Conservation (phyloP, 805 yeast genomes). For the Candida pini region DNA sequence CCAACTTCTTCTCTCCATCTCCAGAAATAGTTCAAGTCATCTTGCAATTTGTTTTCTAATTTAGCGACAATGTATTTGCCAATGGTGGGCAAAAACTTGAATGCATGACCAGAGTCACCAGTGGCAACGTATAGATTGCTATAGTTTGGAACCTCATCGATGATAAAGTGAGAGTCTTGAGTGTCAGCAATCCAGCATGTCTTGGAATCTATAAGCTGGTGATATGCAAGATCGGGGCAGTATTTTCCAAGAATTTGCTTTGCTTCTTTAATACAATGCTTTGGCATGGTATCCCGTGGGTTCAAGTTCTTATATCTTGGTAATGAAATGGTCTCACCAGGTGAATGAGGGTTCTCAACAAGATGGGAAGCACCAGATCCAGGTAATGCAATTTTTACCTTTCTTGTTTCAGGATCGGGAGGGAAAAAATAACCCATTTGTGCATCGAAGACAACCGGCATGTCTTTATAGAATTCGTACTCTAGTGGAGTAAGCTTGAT, state of each 20-base stretch:
- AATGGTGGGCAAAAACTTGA: conserved; percentile 40
- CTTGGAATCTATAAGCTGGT: conserved; percentile 29
- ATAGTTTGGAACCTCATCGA: conserved; percentile 32
- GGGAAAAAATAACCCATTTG: conserved; percentile 45
- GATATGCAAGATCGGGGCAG: conserved; percentile 36
- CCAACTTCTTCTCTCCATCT: conserved; percentile 24
- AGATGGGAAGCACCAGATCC: conserved; percentile 28
- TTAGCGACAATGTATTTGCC: conserved; percentile 36
- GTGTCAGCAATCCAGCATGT: conserved; percentile 39
- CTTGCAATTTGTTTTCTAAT: conserved; percentile 25
- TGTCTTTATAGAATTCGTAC: conserved; percentile 29
- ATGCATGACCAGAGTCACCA: conserved; percentile 46
- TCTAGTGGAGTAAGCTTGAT: conserved; percentile 33
- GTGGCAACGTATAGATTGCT: conserved; percentile 34
- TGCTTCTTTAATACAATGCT: conserved; percentile 24
- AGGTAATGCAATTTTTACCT: conserved; percentile 35
- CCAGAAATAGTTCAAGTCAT: conserved; percentile 25
- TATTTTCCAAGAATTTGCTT: conserved; percentile 27
- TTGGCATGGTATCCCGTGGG: conserved; percentile 35
- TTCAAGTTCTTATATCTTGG: conserved; percentile 33
- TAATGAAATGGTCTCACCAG: conserved; percentile 22
- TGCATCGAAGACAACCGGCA: conserved; percentile 41
- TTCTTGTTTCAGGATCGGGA: conserved; percentile 36
- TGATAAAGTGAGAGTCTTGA: conserved; percentile 34
- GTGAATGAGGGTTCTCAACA: conserved; percentile 15